phyloP scores from a whole-genome alignment of 352 stramenopile species.

The Phytophthora brassicae region DNA sequence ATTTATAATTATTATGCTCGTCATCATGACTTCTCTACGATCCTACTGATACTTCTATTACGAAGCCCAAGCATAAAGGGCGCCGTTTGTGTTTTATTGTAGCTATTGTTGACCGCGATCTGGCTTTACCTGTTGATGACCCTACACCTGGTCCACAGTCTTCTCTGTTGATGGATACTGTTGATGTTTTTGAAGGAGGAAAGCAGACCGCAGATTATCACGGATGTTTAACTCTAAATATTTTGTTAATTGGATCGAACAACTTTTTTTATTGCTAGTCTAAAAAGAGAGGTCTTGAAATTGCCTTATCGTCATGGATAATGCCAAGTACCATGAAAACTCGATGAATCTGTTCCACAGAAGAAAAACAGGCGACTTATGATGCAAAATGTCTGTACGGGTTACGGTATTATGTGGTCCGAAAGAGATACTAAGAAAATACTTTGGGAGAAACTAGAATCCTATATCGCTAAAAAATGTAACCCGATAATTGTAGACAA shows the following conservation, averaged over 20 bases:
- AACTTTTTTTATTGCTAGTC: not conserved
- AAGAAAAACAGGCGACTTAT: not conserved
- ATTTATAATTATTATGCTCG: not conserved
- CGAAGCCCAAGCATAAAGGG: not conserved
- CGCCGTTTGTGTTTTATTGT: not conserved
- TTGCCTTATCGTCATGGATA: not conserved
- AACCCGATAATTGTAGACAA: no score
- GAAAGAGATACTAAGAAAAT: no score
- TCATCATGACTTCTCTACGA: not conserved
- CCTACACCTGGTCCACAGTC: not conserved
- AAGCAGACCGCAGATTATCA: constrained; percentile 1
- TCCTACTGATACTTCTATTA: not conserved
- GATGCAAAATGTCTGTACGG: no score
- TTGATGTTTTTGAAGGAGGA: not conserved
- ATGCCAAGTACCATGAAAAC: not conserved
- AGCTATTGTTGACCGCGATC: not conserved
- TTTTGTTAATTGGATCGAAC: not conserved
- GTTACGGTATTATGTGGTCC: no score
- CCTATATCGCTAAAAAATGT: no score
- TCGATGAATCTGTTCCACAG: not conserved
- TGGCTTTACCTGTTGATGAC: not conserved
- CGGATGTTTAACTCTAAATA: not conserved
- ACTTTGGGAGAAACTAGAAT: no score
- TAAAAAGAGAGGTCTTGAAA: not conserved
- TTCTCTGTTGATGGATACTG: not conserved